phyloP scores from a whole-genome alignment of 2,329 filamentous ascomycete species.

The Zymoseptoria crescenta region DNA sequence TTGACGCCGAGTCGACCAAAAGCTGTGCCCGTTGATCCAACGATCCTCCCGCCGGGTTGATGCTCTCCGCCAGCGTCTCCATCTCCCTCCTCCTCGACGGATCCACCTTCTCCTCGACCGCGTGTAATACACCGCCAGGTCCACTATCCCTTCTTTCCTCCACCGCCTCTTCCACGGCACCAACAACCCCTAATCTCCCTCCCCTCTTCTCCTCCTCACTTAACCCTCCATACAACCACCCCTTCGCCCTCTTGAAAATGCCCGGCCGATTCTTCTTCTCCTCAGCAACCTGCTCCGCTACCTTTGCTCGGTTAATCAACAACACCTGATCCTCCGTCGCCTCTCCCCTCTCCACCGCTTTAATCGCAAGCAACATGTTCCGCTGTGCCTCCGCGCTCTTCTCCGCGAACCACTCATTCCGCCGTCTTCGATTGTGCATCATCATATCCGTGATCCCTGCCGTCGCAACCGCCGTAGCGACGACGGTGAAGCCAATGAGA shows the following conservation, averaged over 20 bases:
- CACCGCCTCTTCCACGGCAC: slow-evolving; percentile 10
- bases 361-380: slow-evolving; percentile 38
- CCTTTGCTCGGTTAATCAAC: slow-evolving; percentile 52
- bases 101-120: slow-evolving; percentile 28
- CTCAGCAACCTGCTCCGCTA: slow-evolving; percentile 50
- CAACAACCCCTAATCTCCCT: slow-evolving; percentile 26
- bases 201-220: slow-evolving; percentile 32
- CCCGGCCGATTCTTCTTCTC: slow-evolving; percentile 30
- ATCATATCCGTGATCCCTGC: slow-evolving; percentile 61
- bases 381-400: slow-evolving; percentile 40
- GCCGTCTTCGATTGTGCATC: slow-evolving; percentile 58
- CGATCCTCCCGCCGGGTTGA: slow-evolving; percentile 33
- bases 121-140: slow-evolving; percentile 22
- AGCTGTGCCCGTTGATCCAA: slow-evolving; percentile 40
- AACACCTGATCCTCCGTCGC: slow-evolving; percentile 46
- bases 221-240: slow-evolving; percentile 27
- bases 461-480: slow-evolving; percentile 53
- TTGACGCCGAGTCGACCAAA: slow-evolving; percentile 29
- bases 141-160: slow-evolving; percentile 10
- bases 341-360: slow-evolving; percentile 35
- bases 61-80: slow-evolving; percentile 21
- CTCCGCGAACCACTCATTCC: slow-evolving; percentile 51
- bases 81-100: slow-evolving; percentile 21
- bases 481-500: slow-evolving; percentile 54
- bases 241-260: slow-evolving; percentile 28